Conservation (phyloP, 441 rosid genomes). For the Arabidopsis lyrata region DNA sequence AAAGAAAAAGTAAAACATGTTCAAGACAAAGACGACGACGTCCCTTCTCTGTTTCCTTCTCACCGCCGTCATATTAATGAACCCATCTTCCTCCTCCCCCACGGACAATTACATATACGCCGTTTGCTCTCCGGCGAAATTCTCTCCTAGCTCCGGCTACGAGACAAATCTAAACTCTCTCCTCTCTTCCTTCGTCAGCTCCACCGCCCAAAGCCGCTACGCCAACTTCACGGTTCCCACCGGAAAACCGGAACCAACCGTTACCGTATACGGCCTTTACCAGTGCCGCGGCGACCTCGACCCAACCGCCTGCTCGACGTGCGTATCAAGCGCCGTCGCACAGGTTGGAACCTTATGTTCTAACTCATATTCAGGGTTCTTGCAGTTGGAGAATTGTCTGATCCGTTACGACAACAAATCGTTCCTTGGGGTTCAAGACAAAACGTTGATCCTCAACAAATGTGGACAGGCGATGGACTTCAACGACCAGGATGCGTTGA, state of each 20-base stretch:
- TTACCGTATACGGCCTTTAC: conserved; percentile 60
- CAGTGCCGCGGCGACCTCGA: conserved; percentile 73
- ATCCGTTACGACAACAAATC: conserved; percentile 46
- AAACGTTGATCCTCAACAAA: conserved; percentile 53
- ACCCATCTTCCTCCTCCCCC: conserved; percentile 41
- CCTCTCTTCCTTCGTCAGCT: conserved; percentile 58
- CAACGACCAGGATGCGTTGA: conserved; percentile 51
- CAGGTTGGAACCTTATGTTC: conserved; percentile 55
- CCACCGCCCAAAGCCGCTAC: conserved; percentile 51
- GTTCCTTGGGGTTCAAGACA: conserved; percentile 67
- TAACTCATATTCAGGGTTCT: conserved; percentile 54
- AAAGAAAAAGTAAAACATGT: conserved; percentile 17
- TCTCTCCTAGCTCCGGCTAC: conserved; percentile 52
- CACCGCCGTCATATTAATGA: conserved; percentile 39
- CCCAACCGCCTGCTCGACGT: conserved; percentile 53
- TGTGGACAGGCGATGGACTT: conserved; percentile 51
- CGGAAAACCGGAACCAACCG: conserved; percentile 24
- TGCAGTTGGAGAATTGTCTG: conserved; percentile 63
- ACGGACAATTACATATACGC: conserved; percentile 58
- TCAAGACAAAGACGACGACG: background rate
- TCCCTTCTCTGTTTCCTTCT: conserved; percentile 21
- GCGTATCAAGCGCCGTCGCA: conserved; percentile 56
- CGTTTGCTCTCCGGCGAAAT: conserved; percentile 61
- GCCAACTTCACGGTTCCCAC: conserved; percentile 54
- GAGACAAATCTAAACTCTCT: conserved; percentile 60